Evolutionary conservation across 1,139 yeast species (phyloP).

Genomic region (Candida glucosophila): DNA sequence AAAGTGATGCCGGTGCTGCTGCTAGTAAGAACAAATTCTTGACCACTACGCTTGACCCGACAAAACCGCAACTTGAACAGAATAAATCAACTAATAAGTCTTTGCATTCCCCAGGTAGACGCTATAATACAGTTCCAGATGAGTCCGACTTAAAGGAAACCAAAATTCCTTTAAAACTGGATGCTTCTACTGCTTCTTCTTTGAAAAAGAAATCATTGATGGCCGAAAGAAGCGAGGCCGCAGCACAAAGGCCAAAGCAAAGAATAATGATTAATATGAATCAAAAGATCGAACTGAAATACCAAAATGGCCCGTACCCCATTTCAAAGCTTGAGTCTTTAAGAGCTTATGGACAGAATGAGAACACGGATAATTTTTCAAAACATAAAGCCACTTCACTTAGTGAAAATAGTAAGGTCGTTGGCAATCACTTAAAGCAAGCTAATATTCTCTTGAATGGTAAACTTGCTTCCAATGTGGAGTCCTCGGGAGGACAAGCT

Average conservation of each 20-base stretch:
- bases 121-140: slow-evolving; percentile 2
- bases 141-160: slow-evolving; percentile 6
- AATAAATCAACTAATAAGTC: slow-evolving; percentile 9
- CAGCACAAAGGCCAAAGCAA: slow-evolving; percentile 21
- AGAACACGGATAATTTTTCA: too few species aligned
- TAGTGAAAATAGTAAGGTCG: neutral
- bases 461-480: neutral
- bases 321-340: slow-evolving; percentile 2
- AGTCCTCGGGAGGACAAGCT: slow-evolving; percentile 4
- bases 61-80: slow-evolving; percentile 4
- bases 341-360: neutral
- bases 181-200: slow-evolving; percentile 11
- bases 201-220: slow-evolving; percentile 24
- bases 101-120: neutral
- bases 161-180: slow-evolving; percentile 9
- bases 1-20: slow-evolving; percentile 1
- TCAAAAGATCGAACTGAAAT: slow-evolving; percentile 14
- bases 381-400: neutral
- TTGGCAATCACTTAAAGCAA: neutral
- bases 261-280: slow-evolving; percentile 21
- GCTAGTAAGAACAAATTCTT: slow-evolving; percentile 22
- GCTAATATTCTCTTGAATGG: neutral
- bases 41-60: slow-evolving; percentile 27
- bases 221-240: slow-evolving; percentile 22
- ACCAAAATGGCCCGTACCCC: too few species aligned